phyloP scores from a whole-genome alignment of 2,329 filamentous ascomycete species.

The Alternaria brassicicola region DNA sequence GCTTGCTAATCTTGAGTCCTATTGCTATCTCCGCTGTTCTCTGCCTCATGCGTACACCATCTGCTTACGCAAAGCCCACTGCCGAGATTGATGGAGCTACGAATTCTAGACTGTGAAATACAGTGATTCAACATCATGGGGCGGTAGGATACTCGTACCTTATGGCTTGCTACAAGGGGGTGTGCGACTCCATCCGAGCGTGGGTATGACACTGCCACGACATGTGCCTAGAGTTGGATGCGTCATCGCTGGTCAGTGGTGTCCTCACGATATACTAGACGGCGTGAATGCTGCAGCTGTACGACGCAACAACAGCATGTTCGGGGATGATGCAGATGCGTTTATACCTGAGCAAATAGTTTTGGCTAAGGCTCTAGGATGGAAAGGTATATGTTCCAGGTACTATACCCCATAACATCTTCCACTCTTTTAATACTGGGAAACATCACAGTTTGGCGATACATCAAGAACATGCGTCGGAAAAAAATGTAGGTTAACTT shows the following conservation, averaged over 20 bases:
- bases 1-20: no score
- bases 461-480: conserved; percentile 2
- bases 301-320: conserved; percentile 69
- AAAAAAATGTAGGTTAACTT: conserved; percentile 1
- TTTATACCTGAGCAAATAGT: conserved; percentile 74
- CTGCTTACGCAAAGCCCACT: conserved; percentile 60
- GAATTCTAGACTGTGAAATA: conserved; percentile 51
- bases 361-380: conserved; percentile 62
- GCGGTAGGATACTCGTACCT: conserved; percentile 72
- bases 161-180: conserved; percentile 78
- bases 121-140: conserved; percentile 58
- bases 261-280: conserved; percentile 72
- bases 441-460: neutral
- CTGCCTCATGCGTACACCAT: conserved; percentile 69
- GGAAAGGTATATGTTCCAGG: conserved; percentile 56
- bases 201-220: conserved; percentile 73
- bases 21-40: conserved; percentile 65
- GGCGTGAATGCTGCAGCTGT: conserved; percentile 76
- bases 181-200: conserved; percentile 75
- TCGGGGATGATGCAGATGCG: conserved; percentile 67
- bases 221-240: conserved; percentile 68
- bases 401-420: neutral
- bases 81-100: conserved; percentile 66
- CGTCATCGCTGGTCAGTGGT: conserved; percentile 64
- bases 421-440: neutral